A percentile compares a stretch with the other conserved stretches of the same genome.
These are phyloP conservation scores for Lavandula angustifolia DNA, from an alignment of 257 asterid genomes.

Conservation along the genomic window DNA sequence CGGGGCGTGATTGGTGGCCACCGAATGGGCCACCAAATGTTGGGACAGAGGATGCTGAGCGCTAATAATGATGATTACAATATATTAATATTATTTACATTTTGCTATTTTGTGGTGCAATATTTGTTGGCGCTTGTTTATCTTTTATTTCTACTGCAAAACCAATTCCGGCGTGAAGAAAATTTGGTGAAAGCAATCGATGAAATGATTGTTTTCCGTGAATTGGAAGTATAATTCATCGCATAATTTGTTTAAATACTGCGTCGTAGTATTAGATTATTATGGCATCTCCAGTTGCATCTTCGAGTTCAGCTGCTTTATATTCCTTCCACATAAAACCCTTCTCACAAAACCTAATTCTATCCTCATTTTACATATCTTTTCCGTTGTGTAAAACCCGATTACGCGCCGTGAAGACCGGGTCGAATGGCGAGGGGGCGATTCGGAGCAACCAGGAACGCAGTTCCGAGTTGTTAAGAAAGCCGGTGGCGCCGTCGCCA, in stretches of 20 bases:
- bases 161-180: conserved; percentile 4
- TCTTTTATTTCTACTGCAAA: conserved; percentile 4
- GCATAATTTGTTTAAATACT: not conserved
- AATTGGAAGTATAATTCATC: not conserved
- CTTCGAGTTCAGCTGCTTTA: conserved; percentile 32
- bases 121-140: not conserved
- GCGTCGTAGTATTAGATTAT: not conserved
- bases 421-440: conserved; percentile 18
- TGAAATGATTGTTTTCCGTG: not conserved
- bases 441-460: conserved; percentile 39
- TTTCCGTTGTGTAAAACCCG: conserved; percentile 40
- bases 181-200: conserved; percentile 6
- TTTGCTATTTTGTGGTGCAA: no score
- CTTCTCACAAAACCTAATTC: conserved; percentile 43
- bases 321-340: conserved; percentile 39
- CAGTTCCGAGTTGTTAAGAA: conserved; percentile 59
- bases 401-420: conserved; percentile 50
- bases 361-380: conserved; percentile 44
- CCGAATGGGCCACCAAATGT: no score
- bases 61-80: no score
- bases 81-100: no score
- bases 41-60: no score
- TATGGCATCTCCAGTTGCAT: conserved; percentile 37
- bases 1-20: no score
- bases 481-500: conserved; percentile 54